A percentile compares a stretch with the other conserved stretches of the same genome.
phyloP scores from a whole-genome alignment of 441 rosid species.

The Populus trichocarpa region DNA sequence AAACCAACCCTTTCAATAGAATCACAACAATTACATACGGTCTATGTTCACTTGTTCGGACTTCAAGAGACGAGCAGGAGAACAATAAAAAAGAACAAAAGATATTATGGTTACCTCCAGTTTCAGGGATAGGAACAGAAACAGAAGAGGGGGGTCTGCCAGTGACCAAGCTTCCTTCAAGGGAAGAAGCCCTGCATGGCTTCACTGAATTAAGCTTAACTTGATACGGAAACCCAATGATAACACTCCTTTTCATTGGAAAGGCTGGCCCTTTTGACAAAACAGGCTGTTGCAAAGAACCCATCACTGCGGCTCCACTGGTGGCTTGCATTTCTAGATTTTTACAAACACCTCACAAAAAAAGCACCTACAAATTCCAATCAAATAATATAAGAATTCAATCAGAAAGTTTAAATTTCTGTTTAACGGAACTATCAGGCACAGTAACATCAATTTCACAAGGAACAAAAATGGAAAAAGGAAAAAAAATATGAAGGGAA shows the following conservation, averaged over 20 bases:
- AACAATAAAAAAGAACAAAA: not conserved
- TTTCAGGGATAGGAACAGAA: constrained; percentile 49
- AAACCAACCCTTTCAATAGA: not conserved
- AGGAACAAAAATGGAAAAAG: not conserved
- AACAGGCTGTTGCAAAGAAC: constrained; percentile 55
- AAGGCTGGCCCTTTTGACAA: constrained; percentile 33
- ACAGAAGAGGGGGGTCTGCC: constrained; percentile 49
- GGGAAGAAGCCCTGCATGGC: constrained; percentile 33
- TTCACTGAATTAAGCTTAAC: constrained; percentile 37
- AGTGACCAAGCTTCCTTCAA: constrained; percentile 43
- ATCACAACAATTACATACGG: not conserved
- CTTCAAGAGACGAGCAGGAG: not conserved
- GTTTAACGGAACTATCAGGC: no score
- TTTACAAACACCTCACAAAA: not conserved
- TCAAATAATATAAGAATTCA: not conserved
- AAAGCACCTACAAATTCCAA: not conserved
- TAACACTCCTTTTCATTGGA: constrained; percentile 22
- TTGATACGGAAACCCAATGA: constrained; percentile 36
- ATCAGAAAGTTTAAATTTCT: not conserved
- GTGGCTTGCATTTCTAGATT: constrained; percentile 44
- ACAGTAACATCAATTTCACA: not conserved
- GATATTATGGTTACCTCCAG: constrained; percentile 30
- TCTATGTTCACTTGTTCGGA: no score
- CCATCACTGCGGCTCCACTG: constrained; percentile 44
- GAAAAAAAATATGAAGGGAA: not conserved